Conservation (phyloP, 2,329 filamentous ascomycete genomes). For the Xylariaceae sp. region DNA sequence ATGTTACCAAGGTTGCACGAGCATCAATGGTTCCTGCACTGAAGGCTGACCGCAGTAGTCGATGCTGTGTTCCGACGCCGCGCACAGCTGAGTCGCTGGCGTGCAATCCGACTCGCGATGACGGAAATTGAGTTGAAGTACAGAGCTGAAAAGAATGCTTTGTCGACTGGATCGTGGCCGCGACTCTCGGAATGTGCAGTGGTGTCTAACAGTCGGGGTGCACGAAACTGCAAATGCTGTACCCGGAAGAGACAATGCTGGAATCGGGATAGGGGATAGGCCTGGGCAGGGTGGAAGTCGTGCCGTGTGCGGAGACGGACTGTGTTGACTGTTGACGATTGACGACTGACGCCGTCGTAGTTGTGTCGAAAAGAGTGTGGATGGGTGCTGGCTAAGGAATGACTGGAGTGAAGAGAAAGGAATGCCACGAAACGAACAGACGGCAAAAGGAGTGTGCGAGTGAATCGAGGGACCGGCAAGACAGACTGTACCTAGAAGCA, state of each 20-base stretch:
- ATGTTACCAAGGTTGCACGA: slow-evolving; percentile 14
- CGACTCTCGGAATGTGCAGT: background rate
- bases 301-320: background rate
- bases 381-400: slow-evolving; percentile 5
- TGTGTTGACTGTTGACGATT: background rate
- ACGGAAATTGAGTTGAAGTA: slow-evolving; percentile 2
- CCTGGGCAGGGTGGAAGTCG: background rate
- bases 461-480: slow-evolving; percentile 1
- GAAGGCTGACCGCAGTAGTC: slow-evolving; percentile 25
- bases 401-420: slow-evolving; percentile 8
- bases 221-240: too few species aligned
- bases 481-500: background rate
- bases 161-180: background rate
- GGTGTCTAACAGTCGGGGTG: background rate
- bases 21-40: slow-evolving; percentile 27
- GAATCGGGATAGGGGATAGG: too few species aligned
- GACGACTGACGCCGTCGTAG: background rate
- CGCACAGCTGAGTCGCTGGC: slow-evolving; percentile 9
- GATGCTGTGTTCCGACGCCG: slow-evolving; percentile 27
- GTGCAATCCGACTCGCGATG: background rate
- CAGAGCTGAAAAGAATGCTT: background rate
- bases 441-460: slow-evolving; percentile 5
- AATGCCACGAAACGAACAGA: background rate
- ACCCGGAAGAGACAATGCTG: too few species aligned
- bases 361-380: background rate